phyloP scores from a whole-genome alignment of 176 grass and related monocot species.

The Chloris gayana region DNA sequence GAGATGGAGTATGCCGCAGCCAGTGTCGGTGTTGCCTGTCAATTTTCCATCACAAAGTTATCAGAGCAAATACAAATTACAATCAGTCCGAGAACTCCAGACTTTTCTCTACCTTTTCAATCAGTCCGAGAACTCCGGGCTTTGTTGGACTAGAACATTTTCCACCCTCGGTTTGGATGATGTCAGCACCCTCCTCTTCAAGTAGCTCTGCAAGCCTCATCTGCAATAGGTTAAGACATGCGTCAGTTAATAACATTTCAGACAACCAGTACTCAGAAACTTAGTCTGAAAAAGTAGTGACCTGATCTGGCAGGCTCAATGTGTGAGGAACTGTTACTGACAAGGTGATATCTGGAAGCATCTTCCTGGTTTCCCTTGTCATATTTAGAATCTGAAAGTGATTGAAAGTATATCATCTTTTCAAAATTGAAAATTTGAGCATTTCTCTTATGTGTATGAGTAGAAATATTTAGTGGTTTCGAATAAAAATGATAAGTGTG shows the following conservation, averaged over 20 bases:
- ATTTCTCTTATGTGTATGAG: background rate
- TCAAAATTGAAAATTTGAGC: background rate
- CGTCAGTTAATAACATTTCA: background rate
- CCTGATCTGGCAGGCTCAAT: slow-evolving; percentile 88
- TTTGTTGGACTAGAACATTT: slow-evolving; percentile 82
- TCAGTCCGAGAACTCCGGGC: slow-evolving; percentile 80
- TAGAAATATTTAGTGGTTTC: slow-evolving; percentile 1
- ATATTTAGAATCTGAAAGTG: slow-evolving; percentile 80
- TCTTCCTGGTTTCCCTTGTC: slow-evolving; percentile 71
- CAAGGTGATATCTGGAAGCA: slow-evolving; percentile 75
- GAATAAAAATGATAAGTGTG: background rate
- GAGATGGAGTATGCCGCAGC: slow-evolving; percentile 93
- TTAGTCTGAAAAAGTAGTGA: background rate
- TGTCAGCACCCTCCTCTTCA: slow-evolving; percentile 85
- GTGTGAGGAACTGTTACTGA: slow-evolving; percentile 96
- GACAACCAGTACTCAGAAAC: background rate
- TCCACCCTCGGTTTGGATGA: slow-evolving; percentile 94
- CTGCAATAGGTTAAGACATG: slow-evolving; percentile 35
- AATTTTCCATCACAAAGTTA: background rate
- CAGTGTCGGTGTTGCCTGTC: slow-evolving; percentile 83
- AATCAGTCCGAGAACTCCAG: background rate
- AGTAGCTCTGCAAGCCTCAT: slow-evolving; percentile 83
- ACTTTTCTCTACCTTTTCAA: slow-evolving; percentile 68
- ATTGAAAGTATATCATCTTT: background rate
- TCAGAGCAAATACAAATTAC: background rate